Evolutionary conservation across 495 filamentous ascomycete species (phyloP).

Genomic region (Cryomyces minteri): DNA sequence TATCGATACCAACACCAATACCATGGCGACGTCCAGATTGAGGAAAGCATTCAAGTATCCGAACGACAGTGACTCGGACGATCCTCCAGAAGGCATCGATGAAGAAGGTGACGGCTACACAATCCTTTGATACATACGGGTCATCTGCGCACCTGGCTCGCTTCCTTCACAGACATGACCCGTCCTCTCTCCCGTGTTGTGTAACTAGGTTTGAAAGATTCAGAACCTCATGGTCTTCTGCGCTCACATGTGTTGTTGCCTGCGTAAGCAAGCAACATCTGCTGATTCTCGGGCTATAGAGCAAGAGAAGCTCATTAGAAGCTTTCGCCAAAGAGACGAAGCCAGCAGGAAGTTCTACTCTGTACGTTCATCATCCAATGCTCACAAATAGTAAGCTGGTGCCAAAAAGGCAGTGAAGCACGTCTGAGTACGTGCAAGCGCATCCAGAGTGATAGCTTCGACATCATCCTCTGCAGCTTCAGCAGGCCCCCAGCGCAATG

Average conservation of each 20-base stretch:
- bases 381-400: neutral
- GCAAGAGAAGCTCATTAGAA: neutral
- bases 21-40: conserved; percentile 12
- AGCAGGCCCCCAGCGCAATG: too few relatives aligned
- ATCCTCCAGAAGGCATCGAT: conserved; percentile 16
- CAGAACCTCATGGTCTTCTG: neutral
- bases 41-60: conserved; percentile 20
- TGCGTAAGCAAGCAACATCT: too few relatives aligned
- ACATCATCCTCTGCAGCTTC: too few relatives aligned
- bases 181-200: neutral
- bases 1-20: neutral
- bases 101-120: conserved; percentile 8
- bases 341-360: neutral
- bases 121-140: too few relatives aligned
- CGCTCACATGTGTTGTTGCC: too few relatives aligned
- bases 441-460: too few relatives aligned
- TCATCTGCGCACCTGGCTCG: conserved; percentile 5
- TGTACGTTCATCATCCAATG: neutral
- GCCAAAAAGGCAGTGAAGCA: neutral
- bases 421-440: neutral
- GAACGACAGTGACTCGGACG: conserved; percentile 11
- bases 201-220: neutral
- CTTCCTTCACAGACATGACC: neutral
- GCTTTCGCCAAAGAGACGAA: neutral
- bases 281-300: neutral